Evolutionary conservation across 768 basidiomycete genomes (phyloP), one percentile per base, ranked within the genome.

Genomic region (Rhizopogon vinicolor): DNA sequence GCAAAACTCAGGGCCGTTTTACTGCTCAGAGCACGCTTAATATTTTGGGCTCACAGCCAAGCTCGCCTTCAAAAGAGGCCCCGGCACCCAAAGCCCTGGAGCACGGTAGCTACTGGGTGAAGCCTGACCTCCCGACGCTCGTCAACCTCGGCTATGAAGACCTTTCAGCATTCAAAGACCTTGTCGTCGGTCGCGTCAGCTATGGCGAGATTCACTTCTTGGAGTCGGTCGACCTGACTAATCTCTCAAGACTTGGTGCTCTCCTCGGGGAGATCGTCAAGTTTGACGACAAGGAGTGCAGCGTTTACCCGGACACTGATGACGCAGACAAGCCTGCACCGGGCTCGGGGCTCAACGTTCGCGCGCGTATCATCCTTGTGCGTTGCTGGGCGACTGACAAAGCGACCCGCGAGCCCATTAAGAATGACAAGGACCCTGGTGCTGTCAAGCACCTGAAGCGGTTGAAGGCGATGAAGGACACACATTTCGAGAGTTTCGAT

Each of bases 101-200:
- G 57, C 85, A 93, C 58, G 97, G 95, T 41, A 92, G 97, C 57
- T 99, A 98, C 73, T 98, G 85, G 81, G 84, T 89, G 54, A 86
- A 86, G 59, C 97, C 97, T 12, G 82, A 86, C 52, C 72, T 98
- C 55, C 74, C 80, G 35, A 80, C 79, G 33, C 82, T 98, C 58
- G 84, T 85, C 64, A 81, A 83, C 54, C 75, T 81, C 25, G 82
- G 89, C 18, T 84, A 87, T 64, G 82, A 86, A 60, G 84, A 92
- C 53, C 75, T 98, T 25, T 82, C 83, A 7, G 73, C 85, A 16
- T 86, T 94, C 64, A 74, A 81, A 54, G 85, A 85, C 59, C 84
- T 99, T 62, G 78, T 87, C 19, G 93, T 97, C 43, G 93, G 94
- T 8, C 87, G 96, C n/a, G 81, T 86, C 53, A 93, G 94, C 37